Conservation (phyloP, 257 asterid species). For the Salvia miltiorrhiza region DNA sequence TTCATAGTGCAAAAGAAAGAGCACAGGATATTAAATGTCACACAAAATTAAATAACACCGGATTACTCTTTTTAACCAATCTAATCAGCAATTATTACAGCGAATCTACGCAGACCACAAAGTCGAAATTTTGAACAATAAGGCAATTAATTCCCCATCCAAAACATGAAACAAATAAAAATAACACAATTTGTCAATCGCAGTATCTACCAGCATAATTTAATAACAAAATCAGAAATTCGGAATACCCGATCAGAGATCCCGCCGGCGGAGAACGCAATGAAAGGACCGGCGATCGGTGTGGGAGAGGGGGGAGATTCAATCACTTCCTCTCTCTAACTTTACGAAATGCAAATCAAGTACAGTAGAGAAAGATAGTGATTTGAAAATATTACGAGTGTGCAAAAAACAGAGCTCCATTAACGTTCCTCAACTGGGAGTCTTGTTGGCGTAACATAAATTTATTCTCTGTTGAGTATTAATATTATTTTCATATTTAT, state of each 20-base stretch:
- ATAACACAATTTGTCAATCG: conserved; percentile 6
- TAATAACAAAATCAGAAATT: conserved; percentile 2
- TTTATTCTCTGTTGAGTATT: not conserved
- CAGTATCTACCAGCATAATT: conserved; percentile 1
- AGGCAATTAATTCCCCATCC: not conserved
- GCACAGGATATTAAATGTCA: not conserved
- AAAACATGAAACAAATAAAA: not conserved
- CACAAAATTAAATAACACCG: conserved; percentile 3
- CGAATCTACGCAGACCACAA: conserved; percentile 8
- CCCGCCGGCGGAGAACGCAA: conserved; percentile 25
- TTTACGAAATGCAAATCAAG: not conserved
- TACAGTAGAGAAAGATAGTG: not conserved
- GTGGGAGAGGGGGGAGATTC: not conserved
- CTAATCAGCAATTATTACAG: conserved; percentile 11
- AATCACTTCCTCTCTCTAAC: conserved; percentile 9
- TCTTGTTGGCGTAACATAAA: not conserved
- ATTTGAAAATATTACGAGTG: not conserved
- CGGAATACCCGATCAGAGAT: conserved; percentile 39
- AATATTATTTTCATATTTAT: not conserved
- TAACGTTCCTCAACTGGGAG: not conserved
- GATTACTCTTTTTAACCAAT: not conserved
- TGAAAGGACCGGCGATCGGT: conserved; percentile 25
- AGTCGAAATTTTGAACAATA: not conserved
- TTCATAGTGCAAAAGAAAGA: not conserved
- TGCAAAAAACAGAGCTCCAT: not conserved